A percentile compares a stretch with the other conserved stretches of the same genome.
These are phyloP conservation scores for Somion occarium DNA, from an alignment of 1,284 basidiomycete species.

Conservation along the genomic window DNA sequence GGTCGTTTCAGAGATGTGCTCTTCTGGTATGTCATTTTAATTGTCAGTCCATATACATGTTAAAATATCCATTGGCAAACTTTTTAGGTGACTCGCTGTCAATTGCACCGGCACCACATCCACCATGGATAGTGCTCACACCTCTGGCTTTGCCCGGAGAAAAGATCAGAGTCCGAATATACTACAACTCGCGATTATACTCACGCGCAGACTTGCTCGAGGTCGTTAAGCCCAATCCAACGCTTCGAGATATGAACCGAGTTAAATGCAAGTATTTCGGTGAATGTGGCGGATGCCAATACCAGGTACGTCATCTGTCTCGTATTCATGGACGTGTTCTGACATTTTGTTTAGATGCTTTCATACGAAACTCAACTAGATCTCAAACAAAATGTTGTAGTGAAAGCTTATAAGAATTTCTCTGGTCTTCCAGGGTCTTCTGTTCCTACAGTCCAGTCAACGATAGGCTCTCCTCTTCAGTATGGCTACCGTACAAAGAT, in stretches of 20 bases:
- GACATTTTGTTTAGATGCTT: slow-evolving; percentile 73
- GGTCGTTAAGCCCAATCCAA: slow-evolving; percentile 60
- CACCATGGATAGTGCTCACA: slow-evolving; percentile 75
- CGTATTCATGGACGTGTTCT: too few species aligned
- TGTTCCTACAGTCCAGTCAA: slow-evolving; percentile 70
- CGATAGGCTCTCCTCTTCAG: slow-evolving; percentile 83
- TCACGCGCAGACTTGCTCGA: slow-evolving; percentile 76
- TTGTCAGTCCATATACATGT: neutral
- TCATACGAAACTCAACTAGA: slow-evolving; percentile 84
- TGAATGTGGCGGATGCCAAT: slow-evolving; percentile 74
- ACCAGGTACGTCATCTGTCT: slow-evolving; percentile 53
- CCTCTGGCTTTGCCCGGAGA: slow-evolving; percentile 86
- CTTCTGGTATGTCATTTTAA: slow-evolving; percentile 49
- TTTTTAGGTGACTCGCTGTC: slow-evolving; percentile 70
- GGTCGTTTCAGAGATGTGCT: slow-evolving; percentile 56
- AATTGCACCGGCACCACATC: slow-evolving; percentile 39
- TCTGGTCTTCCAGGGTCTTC: slow-evolving; percentile 58
- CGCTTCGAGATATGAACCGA: slow-evolving; percentile 59
- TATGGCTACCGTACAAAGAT: slow-evolving; percentile 96
- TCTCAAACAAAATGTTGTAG: slow-evolving; percentile 85
- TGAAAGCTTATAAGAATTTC: slow-evolving; percentile 81
- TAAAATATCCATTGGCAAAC: neutral
- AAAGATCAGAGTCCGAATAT: slow-evolving; percentile 66
- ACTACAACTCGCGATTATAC: slow-evolving; percentile 60
- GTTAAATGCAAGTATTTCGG: slow-evolving; percentile 87